Conservation (phyloP, 495 filamentous ascomycete species). For the Cercophora scortea region DNA sequence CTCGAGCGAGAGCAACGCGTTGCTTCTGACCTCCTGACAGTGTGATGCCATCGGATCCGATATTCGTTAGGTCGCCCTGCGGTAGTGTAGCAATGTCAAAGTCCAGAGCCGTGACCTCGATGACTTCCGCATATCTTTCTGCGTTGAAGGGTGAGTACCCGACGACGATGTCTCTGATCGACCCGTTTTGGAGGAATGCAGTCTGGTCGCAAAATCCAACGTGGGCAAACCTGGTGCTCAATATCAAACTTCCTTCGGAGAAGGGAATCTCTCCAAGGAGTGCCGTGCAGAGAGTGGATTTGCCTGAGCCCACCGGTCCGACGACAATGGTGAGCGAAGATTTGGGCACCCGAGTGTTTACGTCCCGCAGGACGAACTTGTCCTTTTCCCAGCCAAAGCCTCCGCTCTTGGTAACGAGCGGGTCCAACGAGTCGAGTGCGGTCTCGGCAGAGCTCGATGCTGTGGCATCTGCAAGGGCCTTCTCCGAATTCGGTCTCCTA, state of each 20-base stretch:
- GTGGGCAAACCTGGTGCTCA: not conserved
- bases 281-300: slow-evolving; percentile 24
- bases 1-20: slow-evolving; percentile 29
- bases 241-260: slow-evolving; percentile 17
- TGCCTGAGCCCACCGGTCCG: slow-evolving; percentile 28
- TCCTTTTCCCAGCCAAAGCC: slow-evolving; percentile 32
- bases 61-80: slow-evolving; percentile 38
- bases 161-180: slow-evolving; percentile 21
- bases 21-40: slow-evolving; percentile 59
- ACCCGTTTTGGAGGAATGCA: slow-evolving; percentile 29
- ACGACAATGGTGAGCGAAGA: slow-evolving; percentile 14
- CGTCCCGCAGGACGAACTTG: slow-evolving; percentile 21
- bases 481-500: not conserved
- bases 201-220: slow-evolving; percentile 24
- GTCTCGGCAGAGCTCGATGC: no score
- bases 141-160: slow-evolving; percentile 34
- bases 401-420: slow-evolving; percentile 18
- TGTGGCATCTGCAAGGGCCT: not conserved
- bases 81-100: slow-evolving; percentile 32
- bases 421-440: no score
- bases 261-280: slow-evolving; percentile 16
- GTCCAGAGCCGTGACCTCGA: slow-evolving; percentile 49
- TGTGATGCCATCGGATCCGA: slow-evolving; percentile 53
- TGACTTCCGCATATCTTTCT: slow-evolving; percentile 49
- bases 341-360: slow-evolving; percentile 27